These are phyloP conservation scores for Paxillus rubicundulus DNA, from an alignment of 768 basidiomycete genomes.

Conservation along the genomic window DNA sequence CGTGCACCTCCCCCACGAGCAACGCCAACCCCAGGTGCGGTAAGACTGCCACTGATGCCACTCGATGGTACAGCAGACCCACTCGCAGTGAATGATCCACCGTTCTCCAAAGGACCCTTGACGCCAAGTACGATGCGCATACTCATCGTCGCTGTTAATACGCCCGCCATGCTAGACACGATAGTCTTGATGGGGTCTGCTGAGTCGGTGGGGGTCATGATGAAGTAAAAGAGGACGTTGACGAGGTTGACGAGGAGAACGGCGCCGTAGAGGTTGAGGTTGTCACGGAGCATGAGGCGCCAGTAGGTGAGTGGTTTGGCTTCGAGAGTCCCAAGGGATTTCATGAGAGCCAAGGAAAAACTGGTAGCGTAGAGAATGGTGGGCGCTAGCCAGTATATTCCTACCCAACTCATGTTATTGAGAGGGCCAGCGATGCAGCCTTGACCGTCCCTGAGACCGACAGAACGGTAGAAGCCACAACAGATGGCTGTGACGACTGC, in stretches of 20 bases:
- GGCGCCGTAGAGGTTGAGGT: constrained; percentile 81
- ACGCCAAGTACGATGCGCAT: constrained; percentile 84
- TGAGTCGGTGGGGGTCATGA: constrained; percentile 60
- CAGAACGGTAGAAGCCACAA: constrained; percentile 81
- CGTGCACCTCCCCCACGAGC: constrained; percentile 26
- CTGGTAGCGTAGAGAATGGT: constrained; percentile 56
- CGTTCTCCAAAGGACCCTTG: constrained; percentile 68
- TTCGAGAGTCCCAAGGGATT: constrained; percentile 23
- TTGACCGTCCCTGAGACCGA: constrained; percentile 69
- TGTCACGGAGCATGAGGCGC: constrained; percentile 90
- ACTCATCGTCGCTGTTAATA: constrained; percentile 84
- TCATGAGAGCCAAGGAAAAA: constrained; percentile 22
- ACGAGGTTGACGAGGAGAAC: constrained; percentile 77
- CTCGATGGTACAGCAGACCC: constrained; percentile 41
- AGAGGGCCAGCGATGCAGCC: constrained; percentile 86
- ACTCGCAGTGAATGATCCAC: constrained; percentile 67
- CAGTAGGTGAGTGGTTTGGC: constrained; percentile 60
- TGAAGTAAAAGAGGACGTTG: constrained; percentile 88
- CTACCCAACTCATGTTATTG: constrained; percentile 65
- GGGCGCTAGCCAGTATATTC: constrained; percentile 80
- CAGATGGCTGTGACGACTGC: constrained; percentile 68
- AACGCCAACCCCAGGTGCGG: constrained; percentile 16
- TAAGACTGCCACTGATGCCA: constrained; percentile 46
- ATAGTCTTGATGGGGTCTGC: constrained; percentile 77
- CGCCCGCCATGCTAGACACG: constrained; percentile 82